A percentile compares a stretch with the other conserved stretches of the same genome.
Conservation (phyloP, 2,329 filamentous ascomycete genomes). For the Calonectria hawksworthii region DNA sequence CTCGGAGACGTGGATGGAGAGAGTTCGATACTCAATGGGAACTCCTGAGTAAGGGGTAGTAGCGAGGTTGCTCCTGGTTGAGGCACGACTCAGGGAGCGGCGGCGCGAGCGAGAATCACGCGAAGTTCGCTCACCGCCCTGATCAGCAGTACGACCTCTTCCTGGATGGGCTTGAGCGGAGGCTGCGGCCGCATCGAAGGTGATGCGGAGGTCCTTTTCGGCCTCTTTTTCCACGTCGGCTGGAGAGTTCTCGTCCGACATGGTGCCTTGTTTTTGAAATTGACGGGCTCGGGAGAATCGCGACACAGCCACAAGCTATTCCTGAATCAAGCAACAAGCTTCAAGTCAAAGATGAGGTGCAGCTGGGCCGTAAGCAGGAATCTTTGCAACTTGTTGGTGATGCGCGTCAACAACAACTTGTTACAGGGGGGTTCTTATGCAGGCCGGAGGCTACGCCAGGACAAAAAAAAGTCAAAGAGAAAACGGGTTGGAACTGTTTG, state of each 20-base stretch:
- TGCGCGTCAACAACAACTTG: not conserved
- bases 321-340: not conserved
- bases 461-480: not conserved
- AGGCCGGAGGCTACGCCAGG: not conserved
- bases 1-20: conserved; percentile 57
- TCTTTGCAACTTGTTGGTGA: not conserved
- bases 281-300: not conserved
- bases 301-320: conserved; percentile 4
- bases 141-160: not conserved
- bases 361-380: not conserved
- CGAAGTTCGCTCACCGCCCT: not conserved
- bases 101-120: conserved; percentile 39
- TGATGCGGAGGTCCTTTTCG: conserved; percentile 15
- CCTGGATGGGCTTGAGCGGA: not conserved
- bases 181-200: not conserved
- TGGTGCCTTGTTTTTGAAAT: conserved; percentile 8
- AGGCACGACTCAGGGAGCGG: conserved; percentile 38
- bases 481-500: not conserved
- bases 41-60: conserved; percentile 52
- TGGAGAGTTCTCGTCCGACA: conserved; percentile 14
- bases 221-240: conserved; percentile 8
- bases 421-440: conserved; percentile 1
- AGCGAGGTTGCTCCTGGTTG: conserved; percentile 38
- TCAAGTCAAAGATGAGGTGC: not conserved
- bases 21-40: conserved; percentile 57